Conservation (phyloP, 2,329 filamentous ascomycete species). For the Amesomyces nigricolor region DNA sequence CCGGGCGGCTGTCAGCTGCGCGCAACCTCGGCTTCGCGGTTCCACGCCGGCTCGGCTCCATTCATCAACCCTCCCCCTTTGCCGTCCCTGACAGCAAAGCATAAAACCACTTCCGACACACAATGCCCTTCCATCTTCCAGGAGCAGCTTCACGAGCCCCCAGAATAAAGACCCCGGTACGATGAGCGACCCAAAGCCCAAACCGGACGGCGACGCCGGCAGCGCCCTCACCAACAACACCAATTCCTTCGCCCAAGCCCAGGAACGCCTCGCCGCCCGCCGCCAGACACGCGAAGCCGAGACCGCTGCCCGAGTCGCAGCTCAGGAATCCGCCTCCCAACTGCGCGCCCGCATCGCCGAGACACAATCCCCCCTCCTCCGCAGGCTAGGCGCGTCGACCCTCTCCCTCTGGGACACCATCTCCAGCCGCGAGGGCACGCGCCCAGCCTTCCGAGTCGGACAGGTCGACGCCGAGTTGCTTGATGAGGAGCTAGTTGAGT, state of each 20-base stretch:
- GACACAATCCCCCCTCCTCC: constrained; percentile 48
- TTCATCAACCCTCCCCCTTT: not conserved
- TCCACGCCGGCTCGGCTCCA: not conserved
- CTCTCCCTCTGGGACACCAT: constrained; percentile 63
- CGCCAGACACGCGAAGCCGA: constrained; percentile 69
- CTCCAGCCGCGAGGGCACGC: constrained; percentile 68
- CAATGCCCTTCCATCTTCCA: constrained; percentile 3
- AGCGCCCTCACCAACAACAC: constrained; percentile 1
- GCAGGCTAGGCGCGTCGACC: constrained; percentile 51
- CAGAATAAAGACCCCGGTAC: not conserved
- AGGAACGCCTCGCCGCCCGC: constrained; percentile 77
- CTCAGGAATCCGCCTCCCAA: constrained; percentile 37
- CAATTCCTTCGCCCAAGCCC: constrained; percentile 72
- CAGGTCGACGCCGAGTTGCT: constrained; percentile 94
- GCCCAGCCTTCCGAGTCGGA: constrained; percentile 84
- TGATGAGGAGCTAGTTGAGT: constrained; percentile 83
- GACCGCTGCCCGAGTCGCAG: constrained; percentile 50
- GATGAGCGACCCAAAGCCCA: constrained; percentile 17
- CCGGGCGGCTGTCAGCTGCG: constrained; percentile 16
- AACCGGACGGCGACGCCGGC: not conserved
- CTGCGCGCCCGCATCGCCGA: constrained; percentile 44
- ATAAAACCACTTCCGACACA: not conserved
- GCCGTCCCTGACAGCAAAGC: not conserved
- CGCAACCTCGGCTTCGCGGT: constrained; percentile 19
- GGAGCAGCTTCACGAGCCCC: not conserved